Percentiles rank a stretch among this genome's conserved stretches.
Conservation (phyloP, 2,329 filamentous ascomycete species). For the Calonectria montana region DNA sequence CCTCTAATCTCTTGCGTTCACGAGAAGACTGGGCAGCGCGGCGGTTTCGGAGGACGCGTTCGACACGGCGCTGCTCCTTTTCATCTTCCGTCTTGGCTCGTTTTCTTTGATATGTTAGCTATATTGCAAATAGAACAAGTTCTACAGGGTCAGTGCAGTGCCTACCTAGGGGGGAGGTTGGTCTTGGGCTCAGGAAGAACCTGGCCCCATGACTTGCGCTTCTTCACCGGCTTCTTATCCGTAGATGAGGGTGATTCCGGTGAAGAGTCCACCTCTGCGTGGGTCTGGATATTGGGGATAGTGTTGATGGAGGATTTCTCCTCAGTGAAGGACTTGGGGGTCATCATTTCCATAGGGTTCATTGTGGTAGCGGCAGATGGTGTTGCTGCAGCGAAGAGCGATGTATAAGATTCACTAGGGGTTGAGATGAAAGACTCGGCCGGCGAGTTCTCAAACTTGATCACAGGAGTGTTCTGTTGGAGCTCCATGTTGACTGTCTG, state of each 20-base stretch:
- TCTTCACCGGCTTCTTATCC: slow-evolving; percentile 83
- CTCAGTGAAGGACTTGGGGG: slow-evolving; percentile 55
- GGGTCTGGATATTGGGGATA: slow-evolving; percentile 3
- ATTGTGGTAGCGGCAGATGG: slow-evolving; percentile 49
- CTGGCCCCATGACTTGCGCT: slow-evolving; percentile 99
- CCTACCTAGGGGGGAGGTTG: slow-evolving; percentile 88
- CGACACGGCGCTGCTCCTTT: slow-evolving; percentile 97
- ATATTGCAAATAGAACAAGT: not conserved
- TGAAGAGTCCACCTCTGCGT: slow-evolving; percentile 35
- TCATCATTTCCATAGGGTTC: slow-evolving; percentile 62
- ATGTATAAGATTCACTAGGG: slow-evolving; percentile 60
- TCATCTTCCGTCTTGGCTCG: slow-evolving; percentile 98
- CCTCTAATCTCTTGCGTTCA: slow-evolving; percentile 89
- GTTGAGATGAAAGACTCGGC: slow-evolving; percentile 65
- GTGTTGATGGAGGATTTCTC: slow-evolving; percentile 31
- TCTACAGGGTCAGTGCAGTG: not conserved
- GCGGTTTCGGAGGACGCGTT: slow-evolving; percentile 95
- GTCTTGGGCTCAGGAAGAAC: slow-evolving; percentile 97
- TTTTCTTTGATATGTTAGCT: slow-evolving; percentile 70
- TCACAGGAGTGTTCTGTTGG: slow-evolving; percentile 54
- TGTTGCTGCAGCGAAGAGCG: slow-evolving; percentile 57
- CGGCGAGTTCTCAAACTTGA: slow-evolving; percentile 66
- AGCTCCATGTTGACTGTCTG: slow-evolving; percentile 52
- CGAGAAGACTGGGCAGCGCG: slow-evolving; percentile 96
- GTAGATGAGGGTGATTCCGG: slow-evolving; percentile 36